Evolutionary conservation across 768 basidiomycete species (phyloP).

Genomic region (Polyporus arcularius): DNA sequence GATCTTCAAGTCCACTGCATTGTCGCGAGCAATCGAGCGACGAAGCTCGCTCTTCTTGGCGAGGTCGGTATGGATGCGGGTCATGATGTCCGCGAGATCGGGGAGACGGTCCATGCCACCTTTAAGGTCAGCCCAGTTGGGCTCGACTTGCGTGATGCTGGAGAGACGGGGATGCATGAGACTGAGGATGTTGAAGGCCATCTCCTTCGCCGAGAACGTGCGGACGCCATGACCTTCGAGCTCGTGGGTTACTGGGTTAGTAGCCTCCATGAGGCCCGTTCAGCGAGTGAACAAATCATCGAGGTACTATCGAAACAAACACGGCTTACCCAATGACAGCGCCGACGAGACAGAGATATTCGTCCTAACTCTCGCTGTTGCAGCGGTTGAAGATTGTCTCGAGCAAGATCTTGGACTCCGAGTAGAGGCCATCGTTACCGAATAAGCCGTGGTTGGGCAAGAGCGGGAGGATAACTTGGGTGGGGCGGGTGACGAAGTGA

Average conservation of each 20-base stretch:
- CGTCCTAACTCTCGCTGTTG: slow-evolving; percentile 98
- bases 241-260: slow-evolving; percentile 92
- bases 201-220: slow-evolving; percentile 99
- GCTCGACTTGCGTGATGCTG: slow-evolving; percentile 99
- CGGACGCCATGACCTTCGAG: slow-evolving; percentile 92
- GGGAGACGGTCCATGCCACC: slow-evolving; percentile 98
- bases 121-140: slow-evolving; percentile 98
- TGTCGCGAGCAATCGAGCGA: slow-evolving; percentile 91
- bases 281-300: slow-evolving; percentile 53
- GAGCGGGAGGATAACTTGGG: slow-evolving; percentile 95
- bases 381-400: slow-evolving; percentile 99
- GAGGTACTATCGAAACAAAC: not conserved
- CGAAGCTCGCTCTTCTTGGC: slow-evolving; percentile 90
- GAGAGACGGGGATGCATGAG: slow-evolving; percentile 70
- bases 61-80: slow-evolving; percentile 78
- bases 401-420: slow-evolving; percentile 96
- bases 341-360: slow-evolving; percentile 96
- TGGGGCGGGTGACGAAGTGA: slow-evolving; percentile 95
- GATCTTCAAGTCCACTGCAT: slow-evolving; percentile 92
- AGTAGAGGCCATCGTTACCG: slow-evolving; percentile 97
- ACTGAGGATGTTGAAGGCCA: slow-evolving; percentile 99
- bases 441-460: slow-evolving; percentile 98
- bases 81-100: slow-evolving; percentile 90
- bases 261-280: slow-evolving; percentile 94
- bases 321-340: slow-evolving; percentile 87